Percentiles rank a stretch among this genome's conserved stretches.
These are phyloP conservation scores for Omphalotus guepiniiformis DNA, from an alignment of 768 basidiomycete genomes.

Conservation along the genomic window DNA sequence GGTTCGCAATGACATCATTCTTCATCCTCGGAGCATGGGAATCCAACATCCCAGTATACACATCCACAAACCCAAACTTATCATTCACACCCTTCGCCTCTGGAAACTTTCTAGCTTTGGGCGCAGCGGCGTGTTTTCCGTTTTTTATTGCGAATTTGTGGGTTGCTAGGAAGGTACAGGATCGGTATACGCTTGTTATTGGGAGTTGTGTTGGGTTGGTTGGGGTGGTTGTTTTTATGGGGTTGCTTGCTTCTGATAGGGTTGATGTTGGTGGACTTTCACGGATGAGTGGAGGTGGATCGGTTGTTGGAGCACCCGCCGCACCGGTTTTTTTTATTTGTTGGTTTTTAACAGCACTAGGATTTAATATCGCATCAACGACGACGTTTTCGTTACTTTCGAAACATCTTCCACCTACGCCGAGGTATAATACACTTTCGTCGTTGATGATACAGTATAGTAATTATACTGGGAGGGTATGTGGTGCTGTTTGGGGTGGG, in stretches of 20 bases:
- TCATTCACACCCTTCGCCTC: constrained; percentile 51
- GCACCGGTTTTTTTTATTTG: constrained; percentile 26
- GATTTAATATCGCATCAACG: constrained; percentile 71
- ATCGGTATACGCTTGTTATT: constrained; percentile 51
- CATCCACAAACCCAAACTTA: background rate
- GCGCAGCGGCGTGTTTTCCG: constrained; percentile 57
- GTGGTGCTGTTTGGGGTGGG: constrained; percentile 67
- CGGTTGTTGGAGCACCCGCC: background rate
- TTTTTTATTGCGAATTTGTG: constrained; percentile 62
- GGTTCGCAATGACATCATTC: constrained; percentile 67
- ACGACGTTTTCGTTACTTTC: constrained; percentile 62
- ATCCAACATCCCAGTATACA: constrained; percentile 61
- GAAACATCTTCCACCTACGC: constrained; percentile 56
- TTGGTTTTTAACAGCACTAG: constrained; percentile 62
- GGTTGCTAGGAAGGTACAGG: constrained; percentile 54
- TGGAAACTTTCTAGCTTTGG: constrained; percentile 69
- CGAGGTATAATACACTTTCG: constrained; percentile 53
- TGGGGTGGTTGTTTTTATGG: constrained; percentile 50
- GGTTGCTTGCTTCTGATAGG: constrained; percentile 34
- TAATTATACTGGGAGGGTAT: constrained; percentile 61
- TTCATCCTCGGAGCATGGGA: constrained; percentile 71
- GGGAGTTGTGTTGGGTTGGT: constrained; percentile 47
- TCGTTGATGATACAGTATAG: constrained; percentile 64
- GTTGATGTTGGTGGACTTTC: constrained; percentile 28
- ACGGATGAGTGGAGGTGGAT: background rate